phyloP scores from a whole-genome alignment of 2,329 filamentous ascomycete genomes.

The Colletotrichum sp. region DNA sequence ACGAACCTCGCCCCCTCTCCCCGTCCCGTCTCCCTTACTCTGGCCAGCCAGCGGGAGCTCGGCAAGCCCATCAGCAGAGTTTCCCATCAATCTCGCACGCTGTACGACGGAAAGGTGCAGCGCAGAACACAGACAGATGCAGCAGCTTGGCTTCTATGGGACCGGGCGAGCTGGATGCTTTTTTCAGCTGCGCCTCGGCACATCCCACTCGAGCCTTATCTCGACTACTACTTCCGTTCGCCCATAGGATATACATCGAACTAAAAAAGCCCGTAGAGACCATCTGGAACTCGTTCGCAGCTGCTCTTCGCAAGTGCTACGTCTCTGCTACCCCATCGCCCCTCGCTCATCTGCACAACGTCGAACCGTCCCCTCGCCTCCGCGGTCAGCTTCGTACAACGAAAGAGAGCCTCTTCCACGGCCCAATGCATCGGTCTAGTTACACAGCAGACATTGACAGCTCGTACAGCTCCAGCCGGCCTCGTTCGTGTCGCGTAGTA shows the following conservation, averaged over 20 bases:
- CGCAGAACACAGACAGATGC: not conserved
- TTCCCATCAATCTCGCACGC: not conserved
- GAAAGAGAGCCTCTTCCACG: not conserved
- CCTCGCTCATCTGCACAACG: not conserved
- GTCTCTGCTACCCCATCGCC: not conserved
- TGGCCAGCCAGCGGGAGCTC: not conserved
- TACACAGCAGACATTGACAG: slow-evolving; percentile 6
- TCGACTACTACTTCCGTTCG: not conserved
- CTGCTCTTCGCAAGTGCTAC: not conserved
- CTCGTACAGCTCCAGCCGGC: slow-evolving; percentile 2
- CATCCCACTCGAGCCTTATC: not conserved
- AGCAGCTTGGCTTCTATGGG: not conserved
- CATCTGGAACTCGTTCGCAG: not conserved
- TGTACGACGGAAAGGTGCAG: not conserved
- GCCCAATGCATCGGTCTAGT: not conserved
- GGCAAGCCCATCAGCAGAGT: not conserved
- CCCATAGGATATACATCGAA: not conserved
- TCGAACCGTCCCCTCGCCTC: not conserved
- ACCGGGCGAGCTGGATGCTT: slow-evolving; percentile 4
- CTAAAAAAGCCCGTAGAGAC: not conserved
- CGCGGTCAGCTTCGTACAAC: not conserved
- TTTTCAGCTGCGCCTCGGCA: not conserved
- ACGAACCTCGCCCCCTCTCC: not conserved
- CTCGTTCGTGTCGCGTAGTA: not conserved
- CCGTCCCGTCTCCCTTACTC: not conserved